Evolutionary conservation across 352 stramenopile genomes (phyloP), one percentile per base, ranked within the genome.

Genomic region (Globisporangium barbulae): DNA sequence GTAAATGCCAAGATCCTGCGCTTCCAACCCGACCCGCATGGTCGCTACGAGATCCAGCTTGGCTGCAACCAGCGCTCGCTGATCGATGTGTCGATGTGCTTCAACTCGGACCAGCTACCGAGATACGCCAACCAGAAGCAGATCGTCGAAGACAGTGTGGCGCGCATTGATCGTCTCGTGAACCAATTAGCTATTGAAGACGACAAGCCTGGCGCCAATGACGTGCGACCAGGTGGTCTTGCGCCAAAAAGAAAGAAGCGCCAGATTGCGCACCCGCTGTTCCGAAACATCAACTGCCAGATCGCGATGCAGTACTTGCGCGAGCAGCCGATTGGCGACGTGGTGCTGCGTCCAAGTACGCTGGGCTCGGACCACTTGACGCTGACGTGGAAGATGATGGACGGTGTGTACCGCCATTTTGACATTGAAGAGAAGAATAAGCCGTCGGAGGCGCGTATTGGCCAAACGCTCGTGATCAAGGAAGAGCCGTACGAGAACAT

Each of bases 351-450:
- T 13, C 88, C 88, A 2, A 92, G 86, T 72, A 93, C 85, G 7
- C 58, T 94, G 49, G 86, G 86, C 15, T 82, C 85, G 2, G 85
- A 96, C 53, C 88, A 96, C 53, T 72, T 96, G 10, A 96, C 85
- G 21, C 69, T 96, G 42, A 94, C 88, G 22, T 96, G 88, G 88
- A 96, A 96, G 57, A 92, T 95, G 75, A 60, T 94, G 31, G 83
- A 94, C 21, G 78, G 83, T 33, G 87, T 95, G 15, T 96, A 94
- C 61, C 85, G 86, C 50, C 88, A 96, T 59, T 95, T 95, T 42
- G 88, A 96, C 65, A 88, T 96, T 37, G 68, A 89, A 50, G 88
- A 96, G 73, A 88, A 89, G 71, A 74, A 96, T 68, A 96, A 96
- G 55, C 86, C 86, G 7, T 92, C 83, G 0, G 86, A 96, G 64